Conservation (phyloP, 164 flowering plant species). For the Chimonanthus praecox region DNA sequence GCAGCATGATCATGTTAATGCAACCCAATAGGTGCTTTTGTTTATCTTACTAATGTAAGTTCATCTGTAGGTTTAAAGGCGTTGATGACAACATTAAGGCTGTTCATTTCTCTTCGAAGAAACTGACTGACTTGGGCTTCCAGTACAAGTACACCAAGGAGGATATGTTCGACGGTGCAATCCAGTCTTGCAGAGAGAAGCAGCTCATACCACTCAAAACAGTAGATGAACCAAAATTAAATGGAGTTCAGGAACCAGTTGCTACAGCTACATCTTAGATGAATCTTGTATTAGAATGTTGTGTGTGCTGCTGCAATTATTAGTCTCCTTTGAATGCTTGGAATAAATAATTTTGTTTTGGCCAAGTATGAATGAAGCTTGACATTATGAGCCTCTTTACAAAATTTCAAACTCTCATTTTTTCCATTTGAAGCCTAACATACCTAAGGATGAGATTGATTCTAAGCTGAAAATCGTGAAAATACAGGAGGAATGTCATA, state of each 20-base stretch:
- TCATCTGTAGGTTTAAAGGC: conserved; percentile 44
- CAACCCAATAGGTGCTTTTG: too few species aligned
- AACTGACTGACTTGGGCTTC: conserved; percentile 52
- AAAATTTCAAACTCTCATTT: too few species aligned
- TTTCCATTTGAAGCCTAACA: not conserved
- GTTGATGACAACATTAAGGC: conserved; percentile 36
- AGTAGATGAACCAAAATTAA: not conserved
- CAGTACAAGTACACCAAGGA: conserved; percentile 60
- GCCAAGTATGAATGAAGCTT: not conserved
- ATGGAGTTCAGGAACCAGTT: not conserved
- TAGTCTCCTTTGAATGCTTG: not conserved
- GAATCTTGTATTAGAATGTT: not conserved
- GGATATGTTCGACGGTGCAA: conserved; percentile 74
- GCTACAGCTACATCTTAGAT: not conserved
- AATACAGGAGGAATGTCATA: not conserved
- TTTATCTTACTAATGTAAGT: not conserved
- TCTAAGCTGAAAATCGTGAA: not conserved
- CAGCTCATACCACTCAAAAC: conserved; percentile 44
- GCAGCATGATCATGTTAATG: not conserved
- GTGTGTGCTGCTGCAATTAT: not conserved
- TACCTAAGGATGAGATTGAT: not conserved
- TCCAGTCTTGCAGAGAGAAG: conserved; percentile 53
- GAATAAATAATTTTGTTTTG: too few species aligned
- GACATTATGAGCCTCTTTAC: not conserved
- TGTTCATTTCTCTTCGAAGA: conserved; percentile 56